A percentile compares a stretch with the other conserved stretches of the same genome.
Conservation (phyloP, 768 basidiomycete species). For the Paxillus ammoniavirescens region DNA sequence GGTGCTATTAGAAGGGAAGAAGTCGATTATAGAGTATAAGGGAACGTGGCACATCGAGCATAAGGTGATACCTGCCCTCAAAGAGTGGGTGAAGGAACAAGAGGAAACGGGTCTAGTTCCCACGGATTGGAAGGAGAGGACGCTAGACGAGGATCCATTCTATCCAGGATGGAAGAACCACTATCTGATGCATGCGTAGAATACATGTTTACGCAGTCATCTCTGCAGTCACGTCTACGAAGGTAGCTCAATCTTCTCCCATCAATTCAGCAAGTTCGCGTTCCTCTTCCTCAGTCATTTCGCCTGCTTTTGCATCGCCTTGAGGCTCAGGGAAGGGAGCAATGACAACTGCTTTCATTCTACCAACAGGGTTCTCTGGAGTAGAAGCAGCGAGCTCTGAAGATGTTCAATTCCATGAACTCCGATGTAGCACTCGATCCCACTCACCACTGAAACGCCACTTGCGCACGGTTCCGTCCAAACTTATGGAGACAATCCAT, state of each 20-base stretch:
- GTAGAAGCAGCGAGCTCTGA: conserved; percentile 29
- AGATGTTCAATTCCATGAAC: not conserved
- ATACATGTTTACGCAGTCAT: not conserved
- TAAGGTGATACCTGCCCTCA: conserved; percentile 44
- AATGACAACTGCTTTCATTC: conserved; percentile 16
- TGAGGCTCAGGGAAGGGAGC: conserved; percentile 28
- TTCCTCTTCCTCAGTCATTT: conserved; percentile 87
- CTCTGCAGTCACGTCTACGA: not conserved
- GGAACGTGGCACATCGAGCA: conserved; percentile 41
- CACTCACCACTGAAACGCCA: conserved; percentile 72
- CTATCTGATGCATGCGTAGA: conserved; percentile 15
- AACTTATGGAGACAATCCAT: conserved; percentile 79
- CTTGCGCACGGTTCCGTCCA: conserved; percentile 85
- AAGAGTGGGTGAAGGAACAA: conserved; percentile 47
- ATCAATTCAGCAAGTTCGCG: conserved; percentile 83
- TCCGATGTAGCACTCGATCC: not conserved
- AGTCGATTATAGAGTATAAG: conserved; percentile 44
- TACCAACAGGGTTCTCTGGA: conserved; percentile 16
- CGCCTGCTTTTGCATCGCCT: conserved; percentile 28
- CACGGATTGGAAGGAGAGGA: conserved; percentile 46
- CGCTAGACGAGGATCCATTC: conserved; percentile 50
- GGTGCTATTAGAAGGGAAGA: conserved; percentile 40
- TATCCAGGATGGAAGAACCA: conserved; percentile 45
- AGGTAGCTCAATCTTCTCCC: conserved; percentile 31
- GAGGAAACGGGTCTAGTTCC: conserved; percentile 46